Base-by-base conservation (phyloP, 2,329 filamentous ascomycete species). In the Beauveria caledonica region DNA sequence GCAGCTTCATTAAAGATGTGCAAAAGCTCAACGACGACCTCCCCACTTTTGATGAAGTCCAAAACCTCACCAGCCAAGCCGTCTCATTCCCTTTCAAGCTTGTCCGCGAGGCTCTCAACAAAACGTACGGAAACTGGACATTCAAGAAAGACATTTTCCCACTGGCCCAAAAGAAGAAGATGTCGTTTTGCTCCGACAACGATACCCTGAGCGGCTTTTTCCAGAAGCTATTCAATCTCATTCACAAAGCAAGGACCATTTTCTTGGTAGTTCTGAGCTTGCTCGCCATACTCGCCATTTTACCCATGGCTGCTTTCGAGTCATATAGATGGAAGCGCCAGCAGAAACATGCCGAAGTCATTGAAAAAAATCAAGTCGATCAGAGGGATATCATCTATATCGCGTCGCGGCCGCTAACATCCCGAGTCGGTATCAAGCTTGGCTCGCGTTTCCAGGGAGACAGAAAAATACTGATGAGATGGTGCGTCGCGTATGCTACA, bases 301-400 rank as follows among this genome's bases (percentile, higher is more conserved):
- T 89, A 10, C 88, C 89, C 1, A 92, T 96, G 86, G 88, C 86
- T 13, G 92, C 83, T 73, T 79, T 88, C 62, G 92, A 97, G 74
- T 86, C 92, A 63, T 83, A 85, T 65, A 82, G 89, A 58, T 97
- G 87, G 85, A 82, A 84, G 50, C 81, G 79, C 36, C 89, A 92
- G 80, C 83, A 87, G 71, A 78, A 86, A 65, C 86, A 87, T 62
- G 84, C 89, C 23, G 77, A 80, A 60, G 78, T 92, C 36, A 81
- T 96, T 66, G 77, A 80, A 50, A 77, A 82, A 65, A 78, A 87
- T 60, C 82, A 84, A 33, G 86, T 86, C 69, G 92, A 97, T 68
- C 83, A 88, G 1, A 86, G 96, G 80, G 93, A 97, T 70, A 86
- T 92, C 40, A 84, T 96, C 46, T 96, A 97, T 74, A 88, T 97